These are phyloP conservation scores for Mycena amicta DNA, from an alignment of 768 basidiomycete genomes.

Conservation along the genomic window DNA sequence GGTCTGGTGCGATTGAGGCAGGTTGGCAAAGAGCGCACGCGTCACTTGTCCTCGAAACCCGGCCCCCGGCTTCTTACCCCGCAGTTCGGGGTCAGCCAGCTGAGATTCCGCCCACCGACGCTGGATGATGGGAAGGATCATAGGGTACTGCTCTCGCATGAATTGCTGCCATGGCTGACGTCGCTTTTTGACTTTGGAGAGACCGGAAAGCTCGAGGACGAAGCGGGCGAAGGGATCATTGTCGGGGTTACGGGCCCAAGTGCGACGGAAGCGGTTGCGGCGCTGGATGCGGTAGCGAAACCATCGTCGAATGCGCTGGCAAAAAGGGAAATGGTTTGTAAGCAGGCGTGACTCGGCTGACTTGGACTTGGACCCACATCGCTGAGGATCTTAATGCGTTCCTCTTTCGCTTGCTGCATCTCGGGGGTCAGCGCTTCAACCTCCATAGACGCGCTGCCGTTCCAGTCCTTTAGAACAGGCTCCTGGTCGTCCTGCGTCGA, in stretches of 20 bases:
- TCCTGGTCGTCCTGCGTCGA: too few species aligned
- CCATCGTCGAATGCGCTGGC: slow-evolving; percentile 11
- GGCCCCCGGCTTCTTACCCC: neutral
- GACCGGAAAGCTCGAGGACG: neutral
- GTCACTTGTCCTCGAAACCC: neutral
- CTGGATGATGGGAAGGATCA: neutral
- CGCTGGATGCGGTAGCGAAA: neutral
- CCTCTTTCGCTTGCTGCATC: neutral
- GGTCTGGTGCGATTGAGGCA: neutral
- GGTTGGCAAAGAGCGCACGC: neutral
- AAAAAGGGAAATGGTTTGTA: too few species aligned
- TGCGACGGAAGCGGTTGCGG: neutral
- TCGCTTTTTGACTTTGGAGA: neutral
- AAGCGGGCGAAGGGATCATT: neutral
- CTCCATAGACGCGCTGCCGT: neutral
- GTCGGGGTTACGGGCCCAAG: neutral
- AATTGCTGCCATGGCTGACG: neutral
- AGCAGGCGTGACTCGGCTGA: too few species aligned
- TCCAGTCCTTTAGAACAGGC: too few species aligned
- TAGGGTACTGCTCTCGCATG: neutral
- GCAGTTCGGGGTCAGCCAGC: neutral
- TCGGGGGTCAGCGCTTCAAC: neutral
- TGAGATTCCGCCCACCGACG: neutral
- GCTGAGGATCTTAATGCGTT: neutral
- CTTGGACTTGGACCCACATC: too few species aligned